A percentile compares a stretch with the other conserved stretches of the same genome.
Conservation (phyloP, 441 rosid genomes). For the Pelargonium myrrhifolium region DNA sequence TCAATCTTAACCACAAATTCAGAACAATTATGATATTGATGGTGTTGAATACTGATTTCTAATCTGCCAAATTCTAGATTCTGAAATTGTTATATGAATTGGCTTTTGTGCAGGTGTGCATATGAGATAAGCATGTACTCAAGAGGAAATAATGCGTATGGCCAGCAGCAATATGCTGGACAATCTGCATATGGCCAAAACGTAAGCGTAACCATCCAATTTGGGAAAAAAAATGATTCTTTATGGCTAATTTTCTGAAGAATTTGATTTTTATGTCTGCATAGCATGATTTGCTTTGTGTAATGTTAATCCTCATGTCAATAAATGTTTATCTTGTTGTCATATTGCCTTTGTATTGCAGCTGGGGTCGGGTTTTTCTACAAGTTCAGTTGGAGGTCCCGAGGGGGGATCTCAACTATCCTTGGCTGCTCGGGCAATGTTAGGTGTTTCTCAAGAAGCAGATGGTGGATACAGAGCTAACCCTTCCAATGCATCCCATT, state of each 20-base stretch:
- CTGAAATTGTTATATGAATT: not conserved
- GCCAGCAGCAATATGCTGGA: conserved; percentile 61
- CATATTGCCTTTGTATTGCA: conserved; percentile 20
- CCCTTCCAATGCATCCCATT: conserved; percentile 50
- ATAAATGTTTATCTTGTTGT: not conserved
- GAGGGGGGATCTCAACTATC: conserved; percentile 66
- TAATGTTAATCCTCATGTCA: not conserved
- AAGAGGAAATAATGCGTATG: conserved; percentile 68
- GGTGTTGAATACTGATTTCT: not conserved
- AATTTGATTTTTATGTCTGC: not conserved
- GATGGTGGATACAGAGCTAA: conserved; percentile 67
- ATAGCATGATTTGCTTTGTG: not conserved
- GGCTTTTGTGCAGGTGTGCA: conserved; percentile 15
- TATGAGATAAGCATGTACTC: conserved; percentile 52
- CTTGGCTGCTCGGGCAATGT: conserved; percentile 45
- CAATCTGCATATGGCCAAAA: conserved; percentile 79
- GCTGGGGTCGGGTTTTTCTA: conserved; percentile 63
- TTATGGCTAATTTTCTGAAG: not conserved
- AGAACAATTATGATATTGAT: not conserved
- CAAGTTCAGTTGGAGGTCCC: conserved; percentile 53
- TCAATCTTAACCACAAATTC: not conserved
- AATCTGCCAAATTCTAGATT: not conserved
- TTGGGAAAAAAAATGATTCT: not conserved
- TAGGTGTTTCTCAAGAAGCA: conserved; percentile 52
- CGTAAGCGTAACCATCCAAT: conserved; percentile 35